Percentiles rank a stretch among this genome's conserved stretches.
Conservation (phyloP, 1,139 yeast species). For the Zygosaccharomyces sapae region DNA sequence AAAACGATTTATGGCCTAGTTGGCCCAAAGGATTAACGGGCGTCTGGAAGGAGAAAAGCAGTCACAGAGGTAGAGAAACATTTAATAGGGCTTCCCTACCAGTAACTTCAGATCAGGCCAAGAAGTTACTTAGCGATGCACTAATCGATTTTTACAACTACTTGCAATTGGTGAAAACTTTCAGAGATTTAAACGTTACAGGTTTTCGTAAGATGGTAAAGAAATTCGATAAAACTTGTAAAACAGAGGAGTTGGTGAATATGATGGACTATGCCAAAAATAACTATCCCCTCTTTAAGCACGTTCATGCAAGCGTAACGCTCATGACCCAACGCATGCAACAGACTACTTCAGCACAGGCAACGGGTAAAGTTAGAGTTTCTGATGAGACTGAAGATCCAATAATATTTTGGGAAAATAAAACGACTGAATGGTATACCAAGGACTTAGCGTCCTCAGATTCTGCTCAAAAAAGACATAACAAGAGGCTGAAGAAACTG, state of each 20-base stretch:
- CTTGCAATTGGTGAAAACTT: conserved; percentile 72
- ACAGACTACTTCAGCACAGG: conserved; percentile 16
- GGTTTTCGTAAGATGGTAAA: conserved; percentile 86
- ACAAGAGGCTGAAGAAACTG: conserved; percentile 30
- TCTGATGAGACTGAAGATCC: conserved; percentile 29
- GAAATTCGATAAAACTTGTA: conserved; percentile 67
- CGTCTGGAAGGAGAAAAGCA: conserved; percentile 8
- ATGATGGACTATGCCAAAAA: conserved; percentile 49
- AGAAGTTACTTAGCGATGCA: conserved; percentile 72
- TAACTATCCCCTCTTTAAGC: conserved; percentile 30
- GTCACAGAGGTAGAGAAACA: conserved; percentile 37
- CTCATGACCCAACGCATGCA: conserved; percentile 27
- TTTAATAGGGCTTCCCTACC: conserved; percentile 19
- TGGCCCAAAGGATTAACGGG: conserved; percentile 25
- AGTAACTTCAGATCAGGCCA: conserved; percentile 48
- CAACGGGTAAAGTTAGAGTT: conserved; percentile 14
- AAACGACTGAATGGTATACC: conserved; percentile 73
- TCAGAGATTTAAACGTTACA: conserved; percentile 71
- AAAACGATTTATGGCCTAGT: conserved; percentile 32
- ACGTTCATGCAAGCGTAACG: conserved; percentile 27
- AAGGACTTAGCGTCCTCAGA: conserved; percentile 46
- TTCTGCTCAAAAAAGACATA: conserved; percentile 34
- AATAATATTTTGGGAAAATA: conserved; percentile 48
- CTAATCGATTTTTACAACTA: conserved; percentile 75
- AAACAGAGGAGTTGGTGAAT: conserved; percentile 43